These are phyloP conservation scores for Litchi chinensis DNA, from an alignment of 345 rosid species.

Conservation along the genomic window DNA sequence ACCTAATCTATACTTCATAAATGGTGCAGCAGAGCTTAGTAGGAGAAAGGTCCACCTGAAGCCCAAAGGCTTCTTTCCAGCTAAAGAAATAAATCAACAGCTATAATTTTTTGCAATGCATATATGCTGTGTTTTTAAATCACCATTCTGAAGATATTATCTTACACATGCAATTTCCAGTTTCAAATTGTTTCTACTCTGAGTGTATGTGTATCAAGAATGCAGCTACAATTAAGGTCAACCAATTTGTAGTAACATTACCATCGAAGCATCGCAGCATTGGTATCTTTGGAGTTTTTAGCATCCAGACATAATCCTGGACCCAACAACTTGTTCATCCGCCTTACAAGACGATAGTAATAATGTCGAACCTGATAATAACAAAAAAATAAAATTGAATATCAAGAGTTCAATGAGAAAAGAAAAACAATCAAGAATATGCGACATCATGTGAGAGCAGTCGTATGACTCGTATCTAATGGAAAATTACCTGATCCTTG, in stretches of 20 bases:
- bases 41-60: background rate
- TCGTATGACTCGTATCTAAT: background rate
- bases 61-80: slow-evolving; percentile 13
- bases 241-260: slow-evolving; percentile 31
- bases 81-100: background rate
- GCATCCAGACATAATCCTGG: slow-evolving; percentile 94
- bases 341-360: slow-evolving; percentile 94
- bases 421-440: slow-evolving; percentile 9
- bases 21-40: background rate
- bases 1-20: slow-evolving; percentile 7
- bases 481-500: slow-evolving; percentile 87
- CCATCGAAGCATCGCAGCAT: slow-evolving; percentile 99
- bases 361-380: slow-evolving; percentile 95
- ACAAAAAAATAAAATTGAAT: slow-evolving; percentile 15
- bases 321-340: slow-evolving; percentile 96
- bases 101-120: slow-evolving; percentile 1
- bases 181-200: slow-evolving; percentile 1
- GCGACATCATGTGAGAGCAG: slow-evolving; percentile 10
- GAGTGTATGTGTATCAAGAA: background rate
- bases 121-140: slow-evolving; percentile 12
- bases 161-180: background rate
- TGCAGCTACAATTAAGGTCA: background rate
- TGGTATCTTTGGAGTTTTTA: slow-evolving; percentile 95
- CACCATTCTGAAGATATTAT: background rate
- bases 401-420: slow-evolving; percentile 12